Percentiles rank a stretch among this genome's conserved stretches.
phyloP scores from a whole-genome alignment of 2,329 filamentous ascomycete species.

The Lachnellula occidentalis region DNA sequence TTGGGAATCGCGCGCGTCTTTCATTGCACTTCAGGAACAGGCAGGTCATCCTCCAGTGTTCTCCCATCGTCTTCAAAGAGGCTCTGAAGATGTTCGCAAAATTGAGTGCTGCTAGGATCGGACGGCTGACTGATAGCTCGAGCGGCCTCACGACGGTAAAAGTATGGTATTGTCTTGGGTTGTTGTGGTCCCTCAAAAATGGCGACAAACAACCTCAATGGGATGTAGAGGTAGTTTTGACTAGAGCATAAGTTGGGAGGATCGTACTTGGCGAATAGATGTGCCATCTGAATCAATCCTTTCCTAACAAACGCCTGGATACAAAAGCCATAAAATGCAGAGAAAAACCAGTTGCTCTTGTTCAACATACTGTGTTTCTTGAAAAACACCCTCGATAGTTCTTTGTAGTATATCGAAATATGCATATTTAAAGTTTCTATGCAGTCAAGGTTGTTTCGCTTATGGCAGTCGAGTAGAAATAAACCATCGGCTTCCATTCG shows the following conservation, averaged over 20 bases:
- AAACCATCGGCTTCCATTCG: constrained; percentile 1
- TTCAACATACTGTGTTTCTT: constrained; percentile 9
- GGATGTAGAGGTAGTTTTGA: not conserved
- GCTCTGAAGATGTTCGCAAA: not conserved
- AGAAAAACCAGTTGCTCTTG: constrained; percentile 4
- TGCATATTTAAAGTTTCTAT: not conserved
- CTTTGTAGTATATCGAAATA: not conserved
- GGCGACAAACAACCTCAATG: not conserved
- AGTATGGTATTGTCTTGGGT: too few species aligned
- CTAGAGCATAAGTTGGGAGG: not conserved
- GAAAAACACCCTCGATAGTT: constrained; percentile 12
- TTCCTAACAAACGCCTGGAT: constrained; percentile 10
- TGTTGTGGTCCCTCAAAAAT: not conserved
- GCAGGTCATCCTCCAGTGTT: too few species aligned
- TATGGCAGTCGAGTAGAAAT: not conserved
- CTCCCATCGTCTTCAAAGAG: not conserved
- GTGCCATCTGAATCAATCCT: not conserved
- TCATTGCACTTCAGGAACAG: too few species aligned
- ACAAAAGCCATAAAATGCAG: constrained; percentile 12
- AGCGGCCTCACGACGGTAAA: not conserved
- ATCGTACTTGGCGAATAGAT: not conserved
- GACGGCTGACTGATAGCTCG: not conserved
- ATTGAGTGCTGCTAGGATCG: too few species aligned
- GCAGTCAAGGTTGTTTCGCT: constrained; percentile 10
- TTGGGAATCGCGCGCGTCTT: too few species aligned